A percentile compares a stretch with the other conserved stretches of the same genome.
These are phyloP conservation scores for Kwoniella sp. DNA, from an alignment of 768 basidiomycete species.

Conservation along the genomic window DNA sequence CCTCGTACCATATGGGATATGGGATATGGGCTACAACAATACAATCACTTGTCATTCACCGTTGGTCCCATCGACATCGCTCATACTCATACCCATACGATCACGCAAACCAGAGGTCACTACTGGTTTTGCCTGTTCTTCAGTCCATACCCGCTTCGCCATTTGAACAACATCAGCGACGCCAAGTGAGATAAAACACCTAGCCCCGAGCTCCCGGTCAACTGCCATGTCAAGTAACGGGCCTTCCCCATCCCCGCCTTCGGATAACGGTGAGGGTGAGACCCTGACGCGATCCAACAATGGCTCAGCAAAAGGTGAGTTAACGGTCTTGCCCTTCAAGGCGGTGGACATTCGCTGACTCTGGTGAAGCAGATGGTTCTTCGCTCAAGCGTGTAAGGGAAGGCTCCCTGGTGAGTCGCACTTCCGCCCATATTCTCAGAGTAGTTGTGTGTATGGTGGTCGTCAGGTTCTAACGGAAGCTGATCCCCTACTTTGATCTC, in stretches of 20 bases:
- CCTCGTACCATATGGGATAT: no score
- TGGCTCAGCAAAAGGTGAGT: constrained; percentile 9
- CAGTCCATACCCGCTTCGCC: no score
- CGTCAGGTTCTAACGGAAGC: no score
- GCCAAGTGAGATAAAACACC: background rate
- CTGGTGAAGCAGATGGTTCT: constrained; percentile 7
- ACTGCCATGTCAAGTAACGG: constrained; percentile 11
- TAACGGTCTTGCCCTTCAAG: background rate
- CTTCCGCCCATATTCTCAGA: no score
- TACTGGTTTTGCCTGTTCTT: no score
- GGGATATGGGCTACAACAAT: no score
- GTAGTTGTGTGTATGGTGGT: no score
- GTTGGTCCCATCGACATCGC: background rate
- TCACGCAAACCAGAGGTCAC: no score
- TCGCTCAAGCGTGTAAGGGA: constrained; percentile 42
- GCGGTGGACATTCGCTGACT: no score
- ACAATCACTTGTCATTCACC: background rate
- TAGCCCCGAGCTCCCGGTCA: background rate
- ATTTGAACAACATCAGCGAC: no score
- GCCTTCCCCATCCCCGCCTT: constrained; percentile 17
- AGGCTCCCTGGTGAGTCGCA: constrained; percentile 40
- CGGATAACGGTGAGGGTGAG: constrained; percentile 1
- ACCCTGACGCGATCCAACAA: background rate
- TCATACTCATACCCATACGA: no score
- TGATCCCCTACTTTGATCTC: background rate